Conservation (phyloP, 805 yeast genomes). For the Brettanomyces custersianus region DNA sequence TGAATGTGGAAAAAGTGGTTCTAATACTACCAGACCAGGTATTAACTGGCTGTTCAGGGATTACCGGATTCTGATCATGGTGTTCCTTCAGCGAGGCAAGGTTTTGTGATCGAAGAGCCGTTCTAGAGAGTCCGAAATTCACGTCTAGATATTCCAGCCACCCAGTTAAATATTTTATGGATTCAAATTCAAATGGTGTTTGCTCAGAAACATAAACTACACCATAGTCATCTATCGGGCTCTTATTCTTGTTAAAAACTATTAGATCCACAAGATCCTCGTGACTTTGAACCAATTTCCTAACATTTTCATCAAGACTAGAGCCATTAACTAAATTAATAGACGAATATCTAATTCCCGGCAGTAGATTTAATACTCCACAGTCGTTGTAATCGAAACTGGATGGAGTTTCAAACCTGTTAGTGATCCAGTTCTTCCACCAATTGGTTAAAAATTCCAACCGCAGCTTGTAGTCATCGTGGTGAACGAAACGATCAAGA, state of each 20-base stretch:
- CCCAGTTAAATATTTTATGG: conserved; percentile 13
- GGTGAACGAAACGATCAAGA: conserved; percentile 6
- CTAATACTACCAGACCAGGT: no score
- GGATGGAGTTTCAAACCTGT: conserved; percentile 18
- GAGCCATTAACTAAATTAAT: conserved; percentile 22
- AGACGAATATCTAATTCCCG: conserved; percentile 23
- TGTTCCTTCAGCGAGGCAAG: conserved; percentile 18
- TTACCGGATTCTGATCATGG: no score
- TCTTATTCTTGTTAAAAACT: conserved; percentile 22
- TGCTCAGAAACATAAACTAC: conserved; percentile 15
- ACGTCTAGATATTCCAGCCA: conserved; percentile 20
- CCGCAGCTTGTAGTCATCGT: neutral
- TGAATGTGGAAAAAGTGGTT: no score
- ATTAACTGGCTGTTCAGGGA: no score
- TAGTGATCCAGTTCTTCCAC: conserved; percentile 30
- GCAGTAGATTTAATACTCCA: conserved; percentile 25
- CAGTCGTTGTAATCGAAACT: conserved; percentile 21
- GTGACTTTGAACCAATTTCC: conserved; percentile 6
- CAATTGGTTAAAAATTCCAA: conserved; percentile 16
- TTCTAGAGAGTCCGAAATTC: conserved; percentile 20
- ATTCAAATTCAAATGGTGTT: conserved; percentile 14
- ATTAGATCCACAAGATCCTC: conserved; percentile 14
- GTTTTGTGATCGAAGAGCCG: conserved; percentile 16
- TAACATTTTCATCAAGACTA: conserved; percentile 12
- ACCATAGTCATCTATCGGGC: conserved; percentile 25